phyloP scores from a whole-genome alignment of 805 yeast species.

The Candida incommunis region DNA sequence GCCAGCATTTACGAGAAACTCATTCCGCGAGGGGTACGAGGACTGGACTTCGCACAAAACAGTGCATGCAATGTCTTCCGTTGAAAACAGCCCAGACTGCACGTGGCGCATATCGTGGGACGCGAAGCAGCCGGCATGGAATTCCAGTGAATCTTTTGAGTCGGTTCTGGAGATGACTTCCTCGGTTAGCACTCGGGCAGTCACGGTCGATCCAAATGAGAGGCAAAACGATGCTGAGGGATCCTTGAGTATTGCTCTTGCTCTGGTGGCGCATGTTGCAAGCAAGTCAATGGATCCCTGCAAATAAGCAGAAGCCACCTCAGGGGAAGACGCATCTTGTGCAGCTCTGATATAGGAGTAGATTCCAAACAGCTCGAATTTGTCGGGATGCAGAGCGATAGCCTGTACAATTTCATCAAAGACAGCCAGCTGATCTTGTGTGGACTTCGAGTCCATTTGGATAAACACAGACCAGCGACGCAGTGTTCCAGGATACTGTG shows the following conservation, averaged over 20 bases:
- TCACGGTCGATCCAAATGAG: neutral
- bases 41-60: constrained; percentile 44
- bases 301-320: neutral
- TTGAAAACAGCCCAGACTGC: constrained; percentile 25
- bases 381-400: neutral
- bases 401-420: neutral
- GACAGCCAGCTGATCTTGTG: neutral
- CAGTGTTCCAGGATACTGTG: neutral
- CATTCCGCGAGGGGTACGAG: constrained; percentile 32
- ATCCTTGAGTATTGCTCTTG: neutral
- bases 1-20: neutral
- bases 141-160: constrained; percentile 26
- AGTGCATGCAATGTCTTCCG: constrained; percentile 31
- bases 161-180: neutral
- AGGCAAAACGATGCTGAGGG: neutral
- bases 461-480: neutral
- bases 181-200: neutral
- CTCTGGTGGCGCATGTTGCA: neutral
- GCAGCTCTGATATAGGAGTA: neutral
- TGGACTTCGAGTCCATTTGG: neutral
- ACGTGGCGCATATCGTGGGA: constrained; percentile 42
- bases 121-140: constrained; percentile 65
- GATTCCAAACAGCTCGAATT: neutral
- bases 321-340: neutral
- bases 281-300: neutral